Evolutionary conservation across 306 rosid species (phyloP), one percentile per base, ranked within the genome.

Genomic region (Vigna trinervia): DNA sequence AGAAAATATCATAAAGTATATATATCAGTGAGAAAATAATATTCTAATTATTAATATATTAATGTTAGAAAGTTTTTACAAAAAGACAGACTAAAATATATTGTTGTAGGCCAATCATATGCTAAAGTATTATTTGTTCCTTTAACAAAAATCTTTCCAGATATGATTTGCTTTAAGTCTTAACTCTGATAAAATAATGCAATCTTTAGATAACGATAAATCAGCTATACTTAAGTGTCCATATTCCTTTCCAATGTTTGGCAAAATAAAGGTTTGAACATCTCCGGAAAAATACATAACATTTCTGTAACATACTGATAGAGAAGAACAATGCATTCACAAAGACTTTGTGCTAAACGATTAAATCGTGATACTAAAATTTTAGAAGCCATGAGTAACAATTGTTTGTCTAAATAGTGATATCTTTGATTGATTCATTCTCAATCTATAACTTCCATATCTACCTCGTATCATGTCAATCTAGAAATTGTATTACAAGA

Each of bases 381-480:
- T 53, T 76, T 76, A 71, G 57, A 63, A 77, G 26, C 56, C 51
- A 36, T 17, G 28, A 66, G 3, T 32, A 54, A 54, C 43, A 34
- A 23, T 12, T 6, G 19, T 17, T 17, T 17, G 19, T 17, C 19
- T 17, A 17, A 17, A 17, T 17, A 17, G 19, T 17, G 19, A 17
- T 17, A 17, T 22, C 85, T 86, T 96, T 53, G 97, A 89, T 20
- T 80, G 80, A 77, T 95, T 95, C 97, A 92, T 83, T 86, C 66
- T 86, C 87, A 92, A 73, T 81, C 72, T 89, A 77, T 92, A 90
- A 86, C 88, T 95, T 86, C 99, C 96, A 15, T 97, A 87, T 74
- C 99, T 97, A 32, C 97, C 96, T 75, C 97, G 90, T 79, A 86
- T 86, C 97, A 92, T 82, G 87, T 90, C 90, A 88, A 95, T 88